Base-by-base conservation (phyloP, 129 eudicot species). In the Heracleum sosnowskyi region DNA sequence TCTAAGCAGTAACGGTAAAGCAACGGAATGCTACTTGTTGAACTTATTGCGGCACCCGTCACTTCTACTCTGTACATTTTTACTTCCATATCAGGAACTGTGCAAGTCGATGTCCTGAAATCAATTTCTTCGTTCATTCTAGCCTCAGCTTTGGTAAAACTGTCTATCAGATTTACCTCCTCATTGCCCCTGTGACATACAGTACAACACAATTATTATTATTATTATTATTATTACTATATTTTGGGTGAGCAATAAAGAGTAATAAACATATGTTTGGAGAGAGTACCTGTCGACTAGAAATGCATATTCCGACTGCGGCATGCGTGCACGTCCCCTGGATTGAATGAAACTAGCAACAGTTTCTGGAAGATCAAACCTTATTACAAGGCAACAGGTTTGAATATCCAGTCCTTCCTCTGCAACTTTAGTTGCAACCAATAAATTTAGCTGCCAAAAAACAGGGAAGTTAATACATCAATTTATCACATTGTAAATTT, bases 331-430 rank as follows among this genome's bases (percentile, higher is more conserved):
- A 82, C 97, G 97, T 37, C 99, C 99, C 89, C 97, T 81, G 35
- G 99, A 96, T 78, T 96, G 99, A 79, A 96, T 96, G 76, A 90
- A 96, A 87, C 99, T 96, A 36, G 99, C 88, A 77, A 92, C 90
- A 45, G 99, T 92, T 82, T 92, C 99, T 36, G 99, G 99, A 82
- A 96, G 97, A 85, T 96, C 97, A 73, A 96, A 96, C 51, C 99
- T 83, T 92, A 96, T 86, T 34, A 96, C 99, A 81, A 96, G 99
- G 87, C 94, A 92, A 79, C 99, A 96, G 70, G 99, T 96, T 82
- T 92, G 99, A 66, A 96, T 96, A 92, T 96, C 99, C 74, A 96
- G 97, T 49, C 99, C 99, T 85, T 96, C 99, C 78, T 96, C 99
- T 26, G 97, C 99, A 39, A 96, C 99, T 86, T 90, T 92, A 51